Base-by-base conservation (phyloP, 345 rosid genomes). In the Hevea brasiliensis region DNA sequence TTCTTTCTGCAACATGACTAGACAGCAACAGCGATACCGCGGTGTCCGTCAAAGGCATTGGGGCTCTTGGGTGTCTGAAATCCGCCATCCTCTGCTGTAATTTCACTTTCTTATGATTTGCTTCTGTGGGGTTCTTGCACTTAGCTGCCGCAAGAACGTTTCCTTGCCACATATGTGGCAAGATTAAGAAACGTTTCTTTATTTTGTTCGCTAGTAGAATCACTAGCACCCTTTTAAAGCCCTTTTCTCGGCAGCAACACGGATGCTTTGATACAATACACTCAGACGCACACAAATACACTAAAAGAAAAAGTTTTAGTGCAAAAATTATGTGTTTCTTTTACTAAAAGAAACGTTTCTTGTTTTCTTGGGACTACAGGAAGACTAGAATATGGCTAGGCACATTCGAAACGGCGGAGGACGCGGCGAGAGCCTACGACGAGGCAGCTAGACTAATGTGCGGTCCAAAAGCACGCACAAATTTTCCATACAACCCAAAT, bases 301-400 rank as follows among this genome's bases (percentile, higher is more conserved):
- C 37, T 32, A 32, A 32, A 32, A 32, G 37, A 32, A 32, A 4
- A 1, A 1, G 37, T 32, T 32, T 32, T 32, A 32, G 37, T 32
- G 37, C 37, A 32, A 32, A 32, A 32, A 32, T 32, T 32, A 32
- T 32, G 37, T 32, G 37, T 65, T 18, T 27, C 26, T 37, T 61
- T 62, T 35, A 32, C 61, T 60, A 11, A 40, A 29, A 2, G 24
- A 29, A 61, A 50, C 63, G 12, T 50, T 58, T 37, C 15, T 2
- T 14, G 0, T 48, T 11, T 37, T 54, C 65, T 65, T 3, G 18
- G 11, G 37, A 42, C 44, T 35, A 26, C 80, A 79, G 79, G 76
- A 79, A 79, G 79, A 79, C 82, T 1, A 79, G 82, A 53, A 79
- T 79, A 50, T 79, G 82, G 82, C 68, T 79, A 5, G 82, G 82